Evolutionary conservation across 2,329 filamentous ascomycete genomes (phyloP), one percentile per base, ranked within the genome.

Genomic region (Thielaviopsis punctulata): DNA sequence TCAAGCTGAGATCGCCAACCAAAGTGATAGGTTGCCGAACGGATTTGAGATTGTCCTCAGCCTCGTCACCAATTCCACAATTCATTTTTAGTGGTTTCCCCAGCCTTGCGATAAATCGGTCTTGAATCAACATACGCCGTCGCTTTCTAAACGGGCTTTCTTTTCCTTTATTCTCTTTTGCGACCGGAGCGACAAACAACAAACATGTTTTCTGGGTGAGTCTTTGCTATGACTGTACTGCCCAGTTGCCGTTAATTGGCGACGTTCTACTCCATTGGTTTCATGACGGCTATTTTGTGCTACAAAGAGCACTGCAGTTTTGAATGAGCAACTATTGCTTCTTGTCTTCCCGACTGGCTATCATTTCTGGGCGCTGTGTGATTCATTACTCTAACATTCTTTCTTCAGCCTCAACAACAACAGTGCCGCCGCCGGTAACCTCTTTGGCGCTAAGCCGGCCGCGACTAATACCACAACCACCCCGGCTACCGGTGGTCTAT

Each of bases 401-500:
- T 8, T 41, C n/a, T 41, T 19, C 36, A 41, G 36, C 36, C 36
- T 41, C 36, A 41, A 41, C n/a, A 41, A 41, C 36, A 41, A 19
- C 36, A 41, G 36, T 18, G n/a, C 47, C 33, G 50, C 27, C 24
- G 46, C 52, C 18, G 52, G 52, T 12, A 43, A 45, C 22, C 45
- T 52, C 12, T 52, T 52, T 45, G 51, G 45, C 15, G n/a, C 51
- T 15, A 48, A 49, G 19, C 45, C 51, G 15, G 63, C 63, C 57
- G 61, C 60, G 43, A 59, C 62, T 43, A 58, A 62, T 15, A 15
- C 45, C 12, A 18, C 55, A 43, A 30, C 48, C 33, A 33, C 51
- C 24, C 24, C 56, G 18, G 45, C 56, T 45, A 56, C 57, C 36
- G 58, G 57, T 10, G 58, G 61, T 19, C 54, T 64, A 4, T 63